Evolutionary conservation across 2,329 filamentous ascomycete genomes (phyloP), one percentile per base, ranked within the genome.

Genomic region (Seiridium cupressi): DNA sequence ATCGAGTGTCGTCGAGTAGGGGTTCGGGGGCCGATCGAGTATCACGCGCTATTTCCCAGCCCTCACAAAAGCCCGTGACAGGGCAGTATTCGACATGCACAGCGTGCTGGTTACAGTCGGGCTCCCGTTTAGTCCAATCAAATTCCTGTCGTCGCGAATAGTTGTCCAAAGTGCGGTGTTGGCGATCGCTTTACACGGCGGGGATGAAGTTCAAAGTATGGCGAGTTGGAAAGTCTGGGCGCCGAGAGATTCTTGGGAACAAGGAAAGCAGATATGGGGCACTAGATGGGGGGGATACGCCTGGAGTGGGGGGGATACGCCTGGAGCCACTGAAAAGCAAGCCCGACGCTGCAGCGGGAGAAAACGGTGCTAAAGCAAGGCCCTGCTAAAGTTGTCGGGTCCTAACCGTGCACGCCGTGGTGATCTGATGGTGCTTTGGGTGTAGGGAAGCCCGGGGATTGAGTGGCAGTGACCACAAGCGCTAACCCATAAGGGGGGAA

Each of bases 171-270:
- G 31, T 34, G 49, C 31, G 18, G 13, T n/a, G 36, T 32, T 42
- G 35, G 31, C 34, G 42, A 36, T 46, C 13, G 32, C 42, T 34
- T 59, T 53, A 48, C 49, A 47, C 48, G 42, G 51, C 40, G 51
- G 57, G 44, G 57, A 48, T 47, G 48, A 18, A 35, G 36, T 46
- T 53, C 40, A 32, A n/a, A 44, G 58, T 54, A 60, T 48, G 51
- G 34, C 42, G 34, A 55, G 59, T 55, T 57, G 59, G 13, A 26
- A 49, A 44, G 59, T 57, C 59, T 60, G 53, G 59, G 59, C 59
- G 59, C 59, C 59, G 53, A 60, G 59, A 60, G 54, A 57, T 57
- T 57, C 47, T 47, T 51, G 42, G 57, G 35, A 51, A 44, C 47
- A 48, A 54, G n/a, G 51, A 38, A 57, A 47, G 34, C 36, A 55